These are phyloP conservation scores for Trypanosoma lewisi DNA, from an alignment of 208 protist species.

Conservation along the genomic window DNA sequence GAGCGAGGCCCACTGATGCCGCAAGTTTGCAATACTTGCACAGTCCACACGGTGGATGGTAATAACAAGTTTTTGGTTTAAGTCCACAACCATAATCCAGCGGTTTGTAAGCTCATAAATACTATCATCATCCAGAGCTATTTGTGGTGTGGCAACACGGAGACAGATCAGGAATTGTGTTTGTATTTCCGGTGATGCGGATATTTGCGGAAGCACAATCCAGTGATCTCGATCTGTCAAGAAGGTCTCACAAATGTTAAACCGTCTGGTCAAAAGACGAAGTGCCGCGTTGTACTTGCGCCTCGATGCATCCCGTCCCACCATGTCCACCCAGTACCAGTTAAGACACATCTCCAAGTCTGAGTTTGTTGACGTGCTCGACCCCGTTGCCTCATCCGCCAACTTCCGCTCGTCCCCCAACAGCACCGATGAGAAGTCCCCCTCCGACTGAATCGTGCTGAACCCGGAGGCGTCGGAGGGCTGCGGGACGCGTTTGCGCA, in stretches of 20 bases:
- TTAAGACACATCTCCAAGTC: constrained; percentile 82
- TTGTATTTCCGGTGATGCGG: constrained; percentile 59
- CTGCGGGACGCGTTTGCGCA: constrained; percentile 35
- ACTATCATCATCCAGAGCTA: constrained; percentile 70
- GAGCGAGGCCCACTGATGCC: constrained; percentile 58
- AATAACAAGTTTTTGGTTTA: constrained; percentile 71
- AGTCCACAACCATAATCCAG: constrained; percentile 82
- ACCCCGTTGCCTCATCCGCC: constrained; percentile 31
- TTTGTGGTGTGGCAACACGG: constrained; percentile 74
- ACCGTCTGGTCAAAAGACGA: constrained; percentile 55
- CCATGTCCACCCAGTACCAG: constrained; percentile 89
- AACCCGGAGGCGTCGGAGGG: no score
- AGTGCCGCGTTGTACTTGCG: constrained; percentile 64
- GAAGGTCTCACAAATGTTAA: constrained; percentile 80
- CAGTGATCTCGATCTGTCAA: constrained; percentile 76
- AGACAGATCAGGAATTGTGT: constrained; percentile 81
- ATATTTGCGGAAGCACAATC: constrained; percentile 75
- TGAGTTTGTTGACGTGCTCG: constrained; percentile 31
- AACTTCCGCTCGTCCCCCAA: constrained; percentile 25
- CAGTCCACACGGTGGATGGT: constrained; percentile 83
- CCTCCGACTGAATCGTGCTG: constrained; percentile 9
- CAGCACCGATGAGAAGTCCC: neutral
- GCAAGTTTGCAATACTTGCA: constrained; percentile 63
- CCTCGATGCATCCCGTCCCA: constrained; percentile 54
- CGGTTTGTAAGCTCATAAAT: constrained; percentile 84